These are phyloP conservation scores for Nemania abortiva DNA, from an alignment of 2,329 filamentous ascomycete genomes.

Conservation along the genomic window DNA sequence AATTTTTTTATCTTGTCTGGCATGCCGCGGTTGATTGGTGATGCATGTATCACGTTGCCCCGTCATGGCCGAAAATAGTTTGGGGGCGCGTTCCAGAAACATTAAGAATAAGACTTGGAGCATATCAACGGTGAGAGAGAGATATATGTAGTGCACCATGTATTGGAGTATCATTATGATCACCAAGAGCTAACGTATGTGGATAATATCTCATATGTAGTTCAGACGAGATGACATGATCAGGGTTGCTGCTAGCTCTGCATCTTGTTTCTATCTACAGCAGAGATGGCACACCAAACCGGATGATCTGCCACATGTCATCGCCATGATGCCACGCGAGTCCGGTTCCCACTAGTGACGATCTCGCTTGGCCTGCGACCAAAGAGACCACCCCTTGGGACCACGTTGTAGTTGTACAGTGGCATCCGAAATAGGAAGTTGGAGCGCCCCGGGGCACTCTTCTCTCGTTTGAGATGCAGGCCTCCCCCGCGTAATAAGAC, in stretches of 20 bases:
- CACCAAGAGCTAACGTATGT: slow-evolving; percentile 5
- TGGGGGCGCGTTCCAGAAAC: slow-evolving; percentile 36
- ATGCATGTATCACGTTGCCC: slow-evolving; percentile 18
- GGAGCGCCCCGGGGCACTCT: slow-evolving; percentile 3
- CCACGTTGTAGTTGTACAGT: slow-evolving; percentile 30
- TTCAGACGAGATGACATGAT: not conserved
- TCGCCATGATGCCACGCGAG: slow-evolving; percentile 26
- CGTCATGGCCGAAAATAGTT: slow-evolving; percentile 30
- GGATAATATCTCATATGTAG: not conserved
- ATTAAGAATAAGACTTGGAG: slow-evolving; percentile 7
- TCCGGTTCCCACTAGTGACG: slow-evolving; percentile 14
- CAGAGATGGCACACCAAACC: not conserved
- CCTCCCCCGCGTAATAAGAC: slow-evolving; percentile 15
- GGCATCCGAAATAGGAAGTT: slow-evolving; percentile 33
- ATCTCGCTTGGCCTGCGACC: slow-evolving; percentile 20
- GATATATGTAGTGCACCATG: not conserved
- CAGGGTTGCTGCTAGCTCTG: not conserved
- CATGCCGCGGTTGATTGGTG: not conserved
- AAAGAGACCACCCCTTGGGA: slow-evolving; percentile 7
- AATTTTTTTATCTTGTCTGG: slow-evolving; percentile 1
- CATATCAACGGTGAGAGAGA: not conserved
- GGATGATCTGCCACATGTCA: slow-evolving; percentile 28
- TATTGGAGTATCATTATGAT: slow-evolving; percentile 2
- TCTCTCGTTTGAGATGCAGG: slow-evolving; percentile 8
- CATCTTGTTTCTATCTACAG: slow-evolving; percentile 3